Base-by-base conservation (phyloP, 2,329 filamentous ascomycete species). In the Alternaria viburni region DNA sequence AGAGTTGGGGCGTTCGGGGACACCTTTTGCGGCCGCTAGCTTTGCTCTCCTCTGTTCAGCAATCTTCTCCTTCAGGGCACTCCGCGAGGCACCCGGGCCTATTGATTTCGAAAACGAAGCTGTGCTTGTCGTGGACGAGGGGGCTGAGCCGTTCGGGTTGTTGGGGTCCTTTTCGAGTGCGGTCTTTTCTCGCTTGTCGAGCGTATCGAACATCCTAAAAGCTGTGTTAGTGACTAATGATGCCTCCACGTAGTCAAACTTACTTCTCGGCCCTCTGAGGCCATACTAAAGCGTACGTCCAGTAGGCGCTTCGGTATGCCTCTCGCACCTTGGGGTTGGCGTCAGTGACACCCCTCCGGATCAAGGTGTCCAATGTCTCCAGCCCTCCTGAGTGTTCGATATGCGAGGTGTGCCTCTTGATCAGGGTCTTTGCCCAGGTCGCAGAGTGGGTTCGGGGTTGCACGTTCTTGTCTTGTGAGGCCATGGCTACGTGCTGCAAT, bases 381-480 rank as follows among this genome's bases (percentile, higher is more conserved):
- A 97, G 81, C 5, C 93, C 93, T 45, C 93, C 94, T 1, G 88
- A 87, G 74, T 96, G 93, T 77, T 98, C 95, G 63, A 98, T 85
- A 44, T 93, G 89, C 66, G 84, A 87, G 81, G 93, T 97, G 80
- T 97, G 92, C 72, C 93, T 92, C 69, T 86, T 90, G 43, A 99
- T 82, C 19, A 98, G 80, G 1, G 91, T 96, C 79, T 90, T 92
- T 28, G 98, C 82, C 96, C 96, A 99, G 8, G 87, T 90, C 3
- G 91, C 86, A 2, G 90, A 91, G 79, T 90, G 97, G 2, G 88
- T 88, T 65, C 96, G 89, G 15, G 94, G 91, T 74, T 96, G 91
- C 3, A 94, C 90, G 75, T 97, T 98, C 83, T 97, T 98, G 82
- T 99, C 95, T 77, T 96, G 91, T 66, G 88, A 91, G 23, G 95